Percentiles rank a stretch among this genome's conserved stretches.
phyloP scores from a whole-genome alignment of 1,284 basidiomycete genomes.

The Tranzscheliella williamsii region DNA sequence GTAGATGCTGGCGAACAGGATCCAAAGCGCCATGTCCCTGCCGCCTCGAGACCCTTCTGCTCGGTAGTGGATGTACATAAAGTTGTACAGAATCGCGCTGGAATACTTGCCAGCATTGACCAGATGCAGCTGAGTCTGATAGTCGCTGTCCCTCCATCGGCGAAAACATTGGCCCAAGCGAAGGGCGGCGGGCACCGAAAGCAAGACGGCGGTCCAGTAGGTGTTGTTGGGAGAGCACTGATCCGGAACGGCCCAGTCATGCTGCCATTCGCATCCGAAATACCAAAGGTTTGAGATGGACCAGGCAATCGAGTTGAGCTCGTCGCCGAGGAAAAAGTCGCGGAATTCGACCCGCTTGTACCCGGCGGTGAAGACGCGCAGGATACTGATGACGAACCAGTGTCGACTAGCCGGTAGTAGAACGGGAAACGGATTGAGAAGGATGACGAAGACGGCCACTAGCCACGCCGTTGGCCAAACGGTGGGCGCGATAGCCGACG shows the following conservation, averaged over 20 bases:
- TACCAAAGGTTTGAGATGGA: constrained; percentile 65
- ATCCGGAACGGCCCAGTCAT: constrained; percentile 37
- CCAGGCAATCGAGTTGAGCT: constrained; percentile 60
- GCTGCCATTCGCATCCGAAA: constrained; percentile 70
- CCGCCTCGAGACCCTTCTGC: constrained; percentile 34
- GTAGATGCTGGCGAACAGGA: constrained; percentile 69
- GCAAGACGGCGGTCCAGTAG: constrained; percentile 63
- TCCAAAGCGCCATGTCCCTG: constrained; percentile 33
- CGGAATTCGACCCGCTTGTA: constrained; percentile 62
- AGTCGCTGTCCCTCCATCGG: constrained; percentile 76
- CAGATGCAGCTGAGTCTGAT: constrained; percentile 71
- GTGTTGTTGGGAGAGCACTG: constrained; percentile 46
- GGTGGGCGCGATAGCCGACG: constrained; percentile 47
- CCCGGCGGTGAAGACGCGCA: constrained; percentile 70
- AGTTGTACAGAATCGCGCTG: constrained; percentile 50
- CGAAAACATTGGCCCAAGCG: constrained; percentile 84
- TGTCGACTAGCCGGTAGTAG: constrained; percentile 71
- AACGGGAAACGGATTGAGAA: constrained; percentile 78
- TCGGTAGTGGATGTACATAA: constrained; percentile 57
- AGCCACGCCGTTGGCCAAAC: constrained; percentile 87
- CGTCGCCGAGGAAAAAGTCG: constrained; percentile 61
- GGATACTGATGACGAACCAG: constrained; percentile 75
- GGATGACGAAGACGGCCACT: constrained; percentile 67
- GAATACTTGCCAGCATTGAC: constrained; percentile 71
- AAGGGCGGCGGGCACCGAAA: constrained; percentile 71